These are phyloP conservation scores for Phoma sp. DNA, from an alignment of 2,329 filamentous ascomycete species.

Conservation along the genomic window DNA sequence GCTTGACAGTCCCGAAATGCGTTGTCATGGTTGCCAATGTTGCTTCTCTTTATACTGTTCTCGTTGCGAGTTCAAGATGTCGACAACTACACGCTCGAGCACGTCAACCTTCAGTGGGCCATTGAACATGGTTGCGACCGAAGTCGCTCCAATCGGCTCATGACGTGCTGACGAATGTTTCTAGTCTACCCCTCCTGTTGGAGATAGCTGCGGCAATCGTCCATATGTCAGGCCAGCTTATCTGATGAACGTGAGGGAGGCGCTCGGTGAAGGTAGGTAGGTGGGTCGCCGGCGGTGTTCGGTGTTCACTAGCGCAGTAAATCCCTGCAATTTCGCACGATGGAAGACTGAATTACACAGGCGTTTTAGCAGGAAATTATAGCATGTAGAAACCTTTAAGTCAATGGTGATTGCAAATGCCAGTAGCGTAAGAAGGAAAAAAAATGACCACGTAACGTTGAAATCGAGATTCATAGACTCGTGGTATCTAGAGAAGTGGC, in stretches of 20 bases:
- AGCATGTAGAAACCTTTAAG: too few species aligned
- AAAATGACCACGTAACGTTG: constrained; percentile 36
- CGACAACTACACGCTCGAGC: constrained; percentile 17
- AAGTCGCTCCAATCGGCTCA: constrained; percentile 13
- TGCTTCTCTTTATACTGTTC: constrained; percentile 11
- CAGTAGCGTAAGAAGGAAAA: background rate
- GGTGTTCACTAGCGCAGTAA: constrained; percentile 9
- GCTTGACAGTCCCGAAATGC: background rate
- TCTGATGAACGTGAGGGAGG: background rate
- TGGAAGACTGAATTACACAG: background rate
- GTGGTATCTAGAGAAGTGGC: constrained; percentile 51
- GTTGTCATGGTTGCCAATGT: background rate
- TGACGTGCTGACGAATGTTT: constrained; percentile 7
- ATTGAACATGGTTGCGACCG: constrained; percentile 10
- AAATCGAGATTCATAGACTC: constrained; percentile 48
- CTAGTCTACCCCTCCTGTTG: constrained; percentile 1
- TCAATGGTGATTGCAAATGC: too few species aligned
- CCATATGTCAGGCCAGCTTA: constrained; percentile 4
- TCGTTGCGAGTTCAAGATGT: constrained; percentile 1
- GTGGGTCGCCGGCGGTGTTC: constrained; percentile 7
- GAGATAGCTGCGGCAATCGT: constrained; percentile 7
- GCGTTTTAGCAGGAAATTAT: background rate
- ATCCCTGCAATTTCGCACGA: constrained; percentile 10
- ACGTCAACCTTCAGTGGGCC: constrained; percentile 18
- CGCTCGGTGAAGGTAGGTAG: constrained; percentile 2